phyloP scores from a whole-genome alignment of 2,329 filamentous ascomycete genomes.

The Chaetomium olivaceum region DNA sequence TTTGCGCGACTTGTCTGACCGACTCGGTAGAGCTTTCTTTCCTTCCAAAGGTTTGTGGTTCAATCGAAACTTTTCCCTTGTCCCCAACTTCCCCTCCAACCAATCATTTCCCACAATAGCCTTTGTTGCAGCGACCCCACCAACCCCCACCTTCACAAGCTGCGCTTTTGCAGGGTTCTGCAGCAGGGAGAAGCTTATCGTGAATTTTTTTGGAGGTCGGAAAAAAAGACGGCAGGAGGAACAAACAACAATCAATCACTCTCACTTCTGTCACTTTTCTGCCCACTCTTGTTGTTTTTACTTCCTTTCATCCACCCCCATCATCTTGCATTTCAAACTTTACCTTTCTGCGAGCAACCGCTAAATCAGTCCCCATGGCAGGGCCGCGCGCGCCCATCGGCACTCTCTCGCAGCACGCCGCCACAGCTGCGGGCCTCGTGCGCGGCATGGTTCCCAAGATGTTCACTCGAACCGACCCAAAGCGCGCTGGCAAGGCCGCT shows the following conservation, averaged over 20 bases:
- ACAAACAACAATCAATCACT: conserved; percentile 1
- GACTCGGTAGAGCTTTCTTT: conserved; percentile 3
- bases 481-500: conserved; percentile 22
- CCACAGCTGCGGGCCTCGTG: conserved; percentile 30
- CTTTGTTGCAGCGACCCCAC: conserved; percentile 2
- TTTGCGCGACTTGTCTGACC: conserved; percentile 5
- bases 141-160: conserved; percentile 16
- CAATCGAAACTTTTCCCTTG: conserved; percentile 3
- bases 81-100: conserved; percentile 1
- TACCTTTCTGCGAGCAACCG: neutral
- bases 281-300: neutral
- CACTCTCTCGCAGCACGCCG: conserved; percentile 35
- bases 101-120: conserved; percentile 29
- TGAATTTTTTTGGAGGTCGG: conserved; percentile 16
- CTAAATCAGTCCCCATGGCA: conserved; percentile 29
- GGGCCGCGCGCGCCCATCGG: conserved; percentile 37
- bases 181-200: conserved; percentile 17
- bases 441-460: conserved; percentile 25
- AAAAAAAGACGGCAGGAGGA: conserved; percentile 4
- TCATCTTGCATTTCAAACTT: neutral
- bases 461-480: conserved; percentile 21
- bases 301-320: neutral
- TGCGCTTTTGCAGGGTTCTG: conserved; percentile 15
- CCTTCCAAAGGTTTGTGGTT: neutral
- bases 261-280: neutral